Evolutionary conservation across 2,329 filamentous ascomycete species (phyloP).

Genomic region (Ascochyta viciae-villosae): DNA sequence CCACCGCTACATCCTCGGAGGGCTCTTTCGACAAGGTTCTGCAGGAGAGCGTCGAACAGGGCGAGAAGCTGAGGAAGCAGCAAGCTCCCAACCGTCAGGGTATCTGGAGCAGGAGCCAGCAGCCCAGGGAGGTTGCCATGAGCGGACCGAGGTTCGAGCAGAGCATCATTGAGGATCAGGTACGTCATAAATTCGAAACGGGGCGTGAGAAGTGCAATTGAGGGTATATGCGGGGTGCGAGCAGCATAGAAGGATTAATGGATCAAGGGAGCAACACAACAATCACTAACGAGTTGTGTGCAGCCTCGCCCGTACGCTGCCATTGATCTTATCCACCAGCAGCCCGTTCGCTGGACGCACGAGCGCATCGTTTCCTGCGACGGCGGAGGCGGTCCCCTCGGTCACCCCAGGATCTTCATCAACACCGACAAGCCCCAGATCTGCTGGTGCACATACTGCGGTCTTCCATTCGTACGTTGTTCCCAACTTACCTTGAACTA

Average conservation of each 20-base stretch:
- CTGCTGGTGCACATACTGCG: constrained; percentile 88
- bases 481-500: neutral
- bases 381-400: constrained; percentile 86
- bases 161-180: constrained; percentile 91
- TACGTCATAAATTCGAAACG: constrained; percentile 55
- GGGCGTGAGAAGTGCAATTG: neutral
- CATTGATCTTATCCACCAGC: constrained; percentile 94
- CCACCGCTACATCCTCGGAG: constrained; percentile 59
- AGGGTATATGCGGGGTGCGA: neutral
- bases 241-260: neutral
- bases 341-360: constrained; percentile 92
- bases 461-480: constrained; percentile 82
- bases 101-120: constrained; percentile 88
- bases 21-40: constrained; percentile 60
- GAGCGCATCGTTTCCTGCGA: constrained; percentile 84
- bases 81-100: constrained; percentile 87
- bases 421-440: constrained; percentile 98
- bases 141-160: constrained; percentile 94
- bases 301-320: constrained; percentile 89
- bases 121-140: constrained; percentile 83
- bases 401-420: constrained; percentile 95
- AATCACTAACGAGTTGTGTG: constrained; percentile 6
- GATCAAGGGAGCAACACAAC: neutral
- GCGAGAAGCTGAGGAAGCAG: constrained; percentile 63
- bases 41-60: constrained; percentile 61